Percentiles rank a stretch among this genome's conserved stretches.
Conservation (phyloP, 1,284 basidiomycete genomes). For the Tranzscheliella williamsii region DNA sequence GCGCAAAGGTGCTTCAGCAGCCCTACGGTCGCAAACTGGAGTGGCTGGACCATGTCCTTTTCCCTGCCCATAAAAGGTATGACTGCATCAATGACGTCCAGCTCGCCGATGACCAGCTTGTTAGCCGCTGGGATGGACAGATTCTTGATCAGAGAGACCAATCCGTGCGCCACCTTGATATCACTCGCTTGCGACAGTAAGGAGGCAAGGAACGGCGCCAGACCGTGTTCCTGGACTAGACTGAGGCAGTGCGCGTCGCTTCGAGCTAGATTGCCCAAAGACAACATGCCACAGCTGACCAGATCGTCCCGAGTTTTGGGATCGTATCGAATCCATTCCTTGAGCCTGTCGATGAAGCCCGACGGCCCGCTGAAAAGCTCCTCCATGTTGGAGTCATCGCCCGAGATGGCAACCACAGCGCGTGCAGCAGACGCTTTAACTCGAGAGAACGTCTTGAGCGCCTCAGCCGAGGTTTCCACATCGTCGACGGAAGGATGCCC, state of each 20-base stretch:
- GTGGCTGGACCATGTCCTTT: constrained; percentile 62
- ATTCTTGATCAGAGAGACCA: constrained; percentile 49
- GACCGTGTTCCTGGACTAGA: constrained; percentile 36
- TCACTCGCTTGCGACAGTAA: constrained; percentile 31
- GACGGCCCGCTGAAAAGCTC: constrained; percentile 65
- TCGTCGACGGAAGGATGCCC: constrained; percentile 7
- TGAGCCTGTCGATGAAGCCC: constrained; percentile 72
- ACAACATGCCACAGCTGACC: constrained; percentile 77
- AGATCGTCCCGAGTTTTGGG: constrained; percentile 70
- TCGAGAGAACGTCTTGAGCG: constrained; percentile 73
- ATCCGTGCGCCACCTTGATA: constrained; percentile 47
- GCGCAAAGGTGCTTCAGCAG: constrained; percentile 85
- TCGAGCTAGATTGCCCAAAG: constrained; percentile 78
- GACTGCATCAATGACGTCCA: constrained; percentile 22
- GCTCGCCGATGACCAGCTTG: constrained; percentile 36
- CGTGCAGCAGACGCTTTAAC: constrained; percentile 84
- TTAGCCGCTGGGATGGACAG: constrained; percentile 49
- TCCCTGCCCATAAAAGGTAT: constrained; percentile 23
- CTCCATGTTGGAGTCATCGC: constrained; percentile 77
- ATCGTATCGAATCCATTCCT: constrained; percentile 70
- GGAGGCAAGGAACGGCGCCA: constrained; percentile 41
- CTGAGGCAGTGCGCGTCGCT: constrained; percentile 49
- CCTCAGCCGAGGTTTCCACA: constrained; percentile 55
- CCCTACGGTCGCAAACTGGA: constrained; percentile 85
- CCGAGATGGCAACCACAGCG: constrained; percentile 79